Conservation (phyloP, 2,329 filamentous ascomycete genomes). For the Colletotrichum horii region DNA sequence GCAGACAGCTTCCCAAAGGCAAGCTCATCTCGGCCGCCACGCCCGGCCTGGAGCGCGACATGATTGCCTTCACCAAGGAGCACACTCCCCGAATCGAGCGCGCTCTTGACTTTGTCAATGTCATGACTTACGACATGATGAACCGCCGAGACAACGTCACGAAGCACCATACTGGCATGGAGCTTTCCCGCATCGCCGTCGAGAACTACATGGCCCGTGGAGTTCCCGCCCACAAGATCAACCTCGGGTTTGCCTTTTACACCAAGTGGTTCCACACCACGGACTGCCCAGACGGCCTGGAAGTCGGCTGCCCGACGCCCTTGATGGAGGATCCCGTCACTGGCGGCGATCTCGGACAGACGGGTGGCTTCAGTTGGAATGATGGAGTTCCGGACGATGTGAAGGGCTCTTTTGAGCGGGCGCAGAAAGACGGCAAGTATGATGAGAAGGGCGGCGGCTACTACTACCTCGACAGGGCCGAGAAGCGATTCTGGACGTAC, state of each 20-base stretch:
- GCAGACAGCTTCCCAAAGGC: constrained; percentile 57
- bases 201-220: constrained; percentile 65
- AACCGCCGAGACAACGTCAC: constrained; percentile 71
- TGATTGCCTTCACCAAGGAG: constrained; percentile 68
- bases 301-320: constrained; percentile 60
- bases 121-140: constrained; percentile 74
- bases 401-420: constrained; percentile 60
- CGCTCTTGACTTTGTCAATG: constrained; percentile 70
- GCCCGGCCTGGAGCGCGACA: constrained; percentile 66
- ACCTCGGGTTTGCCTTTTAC: constrained; percentile 72
- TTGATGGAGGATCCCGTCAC: constrained; percentile 62
- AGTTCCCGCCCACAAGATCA: constrained; percentile 55
- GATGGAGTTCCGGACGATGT: constrained; percentile 59
- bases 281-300: constrained; percentile 41
- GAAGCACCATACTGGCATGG: constrained; percentile 69
- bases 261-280: constrained; percentile 67
- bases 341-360: constrained; percentile 62
- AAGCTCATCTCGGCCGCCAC: constrained; percentile 73
- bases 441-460: constrained; percentile 66
- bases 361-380: constrained; percentile 66
- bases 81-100: constrained; percentile 63
- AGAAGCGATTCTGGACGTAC: constrained; percentile 75
- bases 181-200: constrained; percentile 57
- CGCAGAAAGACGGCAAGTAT: constrained; percentile 55
- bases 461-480: constrained; percentile 68